Evolutionary conservation across 1,284 basidiomycete genomes (phyloP).

Genomic region (Ustilago crameri): DNA sequence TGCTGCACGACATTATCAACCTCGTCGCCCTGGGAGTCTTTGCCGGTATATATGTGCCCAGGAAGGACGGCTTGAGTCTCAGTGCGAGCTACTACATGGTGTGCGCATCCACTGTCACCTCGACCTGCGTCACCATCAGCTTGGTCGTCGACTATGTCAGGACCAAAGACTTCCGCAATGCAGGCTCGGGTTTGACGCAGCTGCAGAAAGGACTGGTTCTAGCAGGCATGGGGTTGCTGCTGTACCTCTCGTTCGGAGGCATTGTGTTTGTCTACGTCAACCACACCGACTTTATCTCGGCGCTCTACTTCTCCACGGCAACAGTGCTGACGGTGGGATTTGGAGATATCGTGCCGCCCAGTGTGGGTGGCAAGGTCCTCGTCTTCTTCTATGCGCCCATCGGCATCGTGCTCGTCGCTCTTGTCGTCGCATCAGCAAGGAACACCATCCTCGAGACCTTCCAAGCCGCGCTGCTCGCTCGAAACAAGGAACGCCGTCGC

Average conservation of each 20-base stretch:
- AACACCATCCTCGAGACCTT: slow-evolving; percentile 77
- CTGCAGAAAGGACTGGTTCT: slow-evolving; percentile 82
- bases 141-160: slow-evolving; percentile 74
- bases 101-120: slow-evolving; percentile 79
- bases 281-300: slow-evolving; percentile 71
- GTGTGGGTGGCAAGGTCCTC: slow-evolving; percentile 70
- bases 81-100: slow-evolving; percentile 79
- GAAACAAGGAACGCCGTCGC: slow-evolving; percentile 26
- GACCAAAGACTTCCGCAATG: slow-evolving; percentile 76
- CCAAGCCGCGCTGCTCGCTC: slow-evolving; percentile 49
- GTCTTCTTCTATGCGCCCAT: slow-evolving; percentile 59
- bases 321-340: slow-evolving; percentile 78
- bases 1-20: slow-evolving; percentile 76
- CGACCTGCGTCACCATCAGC: slow-evolving; percentile 77
- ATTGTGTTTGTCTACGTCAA: slow-evolving; percentile 53
- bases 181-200: slow-evolving; percentile 78
- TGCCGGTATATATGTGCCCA: slow-evolving; percentile 74
- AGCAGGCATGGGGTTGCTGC: slow-evolving; percentile 73
- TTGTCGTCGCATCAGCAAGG: slow-evolving; percentile 76
- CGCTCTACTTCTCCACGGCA: slow-evolving; percentile 75
- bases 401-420: slow-evolving; percentile 70
- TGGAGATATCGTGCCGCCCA: slow-evolving; percentile 78
- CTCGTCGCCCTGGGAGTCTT: slow-evolving; percentile 75
- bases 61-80: slow-evolving; percentile 72
- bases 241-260: slow-evolving; percentile 75